Evolutionary conservation across 169 alveolate genomes (phyloP), one percentile per base, ranked within the genome.

Genomic region (Cryptosporidium baileyi): DNA sequence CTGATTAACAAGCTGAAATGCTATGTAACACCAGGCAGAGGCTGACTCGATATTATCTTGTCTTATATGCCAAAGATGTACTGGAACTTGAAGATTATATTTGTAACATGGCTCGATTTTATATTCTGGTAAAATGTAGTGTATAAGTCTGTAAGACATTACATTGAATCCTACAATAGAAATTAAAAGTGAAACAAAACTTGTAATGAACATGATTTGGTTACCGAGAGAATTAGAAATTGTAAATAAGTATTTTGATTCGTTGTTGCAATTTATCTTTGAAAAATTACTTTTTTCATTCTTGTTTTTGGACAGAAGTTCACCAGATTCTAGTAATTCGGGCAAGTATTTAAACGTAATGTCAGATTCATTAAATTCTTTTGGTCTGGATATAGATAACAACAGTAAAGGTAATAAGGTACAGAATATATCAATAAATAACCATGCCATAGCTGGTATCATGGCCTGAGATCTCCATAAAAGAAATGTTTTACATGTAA

Each of bases 391-490:
- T 2, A 74, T 34, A 11, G 85, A 74, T 4, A 74, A 5, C 24
- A 74, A 26, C 22, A 74, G 22, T 13, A 74, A 19, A 52, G 85
- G 85, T 34, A 74, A 6, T 24, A 74, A 15, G 8, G 85, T 57
- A 36, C 85, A 74, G 54, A 74, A 74, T 30, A 74, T 54, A 59
- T 74, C 85, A 6, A 74, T 74, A n/a, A 54, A 74, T 9, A 74
- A 32, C 85, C 85, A 74, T 3, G 85, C 63, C 67, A 74, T 54
- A 13, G 74, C 85, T 8, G 85, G 85, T 11, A 74, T 57, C 63
- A 74, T 74, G 49, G 74, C 85, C 3, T 74, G 85, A 52, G 85
- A 74, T 34, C 36, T 60, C 85, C 85, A 74, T 9, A 74, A 59
- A 0, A 74, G 57, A 43, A 57, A 38, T 3, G 85, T 38, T 30